Evolutionary conservation across 495 filamentous ascomycete species (phyloP).

Genomic region (Aspergillus panamensis): DNA sequence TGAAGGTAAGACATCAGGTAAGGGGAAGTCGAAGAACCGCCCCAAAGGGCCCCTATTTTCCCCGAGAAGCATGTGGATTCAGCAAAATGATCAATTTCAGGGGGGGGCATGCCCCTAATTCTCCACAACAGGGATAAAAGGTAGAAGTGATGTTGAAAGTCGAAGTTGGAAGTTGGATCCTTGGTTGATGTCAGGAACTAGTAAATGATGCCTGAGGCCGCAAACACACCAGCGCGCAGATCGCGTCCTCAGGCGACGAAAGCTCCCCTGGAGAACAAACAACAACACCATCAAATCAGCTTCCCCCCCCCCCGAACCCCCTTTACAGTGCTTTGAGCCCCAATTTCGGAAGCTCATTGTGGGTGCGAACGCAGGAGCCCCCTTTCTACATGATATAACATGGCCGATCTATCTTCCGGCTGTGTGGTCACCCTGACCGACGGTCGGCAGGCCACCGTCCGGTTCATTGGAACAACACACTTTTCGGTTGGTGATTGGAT

Average conservation of each 20-base stretch:
- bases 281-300: constrained; percentile 22
- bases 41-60: neutral
- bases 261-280: constrained; percentile 17
- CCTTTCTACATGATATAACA: constrained; percentile 21
- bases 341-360: neutral
- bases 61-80: neutral
- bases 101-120: neutral
- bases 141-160: neutral
- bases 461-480: constrained; percentile 72
- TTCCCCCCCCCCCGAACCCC: neutral
- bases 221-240: constrained; percentile 1
- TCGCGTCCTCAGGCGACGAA: constrained; percentile 23
- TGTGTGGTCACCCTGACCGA: constrained; percentile 68
- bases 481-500: constrained; percentile 86
- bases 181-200: neutral
- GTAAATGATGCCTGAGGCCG: constrained; percentile 22
- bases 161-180: neutral
- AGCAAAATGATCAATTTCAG: neutral
- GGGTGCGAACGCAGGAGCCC: constrained; percentile 12
- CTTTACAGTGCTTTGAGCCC: constrained; percentile 1
- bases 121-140: neutral
- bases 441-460: constrained; percentile 71
- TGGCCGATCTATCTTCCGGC: constrained; percentile 44
- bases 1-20: neutral
- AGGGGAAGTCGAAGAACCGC: neutral